Conservation (phyloP, 192 early-diverging fungal species). For the Rhizophagus sp. region DNA sequence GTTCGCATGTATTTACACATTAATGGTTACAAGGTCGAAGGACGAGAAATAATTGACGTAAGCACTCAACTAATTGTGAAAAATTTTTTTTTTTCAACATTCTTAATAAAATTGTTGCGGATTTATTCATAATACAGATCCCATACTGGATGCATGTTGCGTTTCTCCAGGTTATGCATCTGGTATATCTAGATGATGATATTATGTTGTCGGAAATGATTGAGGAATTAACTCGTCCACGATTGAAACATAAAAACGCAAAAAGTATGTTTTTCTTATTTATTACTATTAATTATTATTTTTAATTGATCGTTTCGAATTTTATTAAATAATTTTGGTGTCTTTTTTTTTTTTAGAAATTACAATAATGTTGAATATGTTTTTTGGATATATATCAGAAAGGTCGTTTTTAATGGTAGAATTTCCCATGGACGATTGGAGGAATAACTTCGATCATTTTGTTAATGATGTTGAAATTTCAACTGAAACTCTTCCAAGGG, state of each 20-base stretch:
- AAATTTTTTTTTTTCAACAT: no score
- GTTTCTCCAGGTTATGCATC: neutral
- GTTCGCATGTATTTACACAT: neutral
- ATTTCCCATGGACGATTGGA: neutral
- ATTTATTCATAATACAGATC: neutral
- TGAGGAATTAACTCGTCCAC: neutral
- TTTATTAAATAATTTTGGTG: neutral
- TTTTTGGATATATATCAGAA: neutral
- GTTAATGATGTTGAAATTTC: neutral
- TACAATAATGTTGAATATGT: neutral
- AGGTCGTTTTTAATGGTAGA: neutral
- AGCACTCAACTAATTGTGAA: neutral
- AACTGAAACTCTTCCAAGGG: neutral
- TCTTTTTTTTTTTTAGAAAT: neutral
- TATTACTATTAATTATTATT: neutral
- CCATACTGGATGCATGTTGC: neutral
- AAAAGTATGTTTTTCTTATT: neutral
- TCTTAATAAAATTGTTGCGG: no score
- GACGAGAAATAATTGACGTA: neutral
- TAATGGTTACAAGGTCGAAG: neutral
- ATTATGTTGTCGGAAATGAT: neutral
- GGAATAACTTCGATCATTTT: neutral
- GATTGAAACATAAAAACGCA: neutral
- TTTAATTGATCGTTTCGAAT: neutral
- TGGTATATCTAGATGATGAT: neutral